Evolutionary conservation across 1,139 yeast genomes (phyloP), one percentile per base, ranked within the genome.

Genomic region (Pichia sp.): DNA sequence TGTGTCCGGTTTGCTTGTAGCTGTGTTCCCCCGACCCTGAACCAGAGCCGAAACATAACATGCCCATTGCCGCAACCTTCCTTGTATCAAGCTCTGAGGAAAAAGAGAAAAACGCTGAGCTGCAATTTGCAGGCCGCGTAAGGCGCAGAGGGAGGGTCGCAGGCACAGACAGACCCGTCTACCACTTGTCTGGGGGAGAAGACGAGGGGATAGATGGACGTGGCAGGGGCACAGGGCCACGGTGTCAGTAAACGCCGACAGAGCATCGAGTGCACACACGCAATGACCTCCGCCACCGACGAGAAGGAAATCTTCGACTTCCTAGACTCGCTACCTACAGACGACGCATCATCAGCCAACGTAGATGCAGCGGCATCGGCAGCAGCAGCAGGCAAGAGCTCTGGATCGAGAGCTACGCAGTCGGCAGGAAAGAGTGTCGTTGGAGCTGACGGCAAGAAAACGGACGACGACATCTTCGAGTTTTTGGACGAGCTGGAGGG

Each of bases 241-340:
- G 6, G 7, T 7, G 29, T 27, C 29, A 27, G 29, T 7, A 27
- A 7, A 34, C 17, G 4, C 41, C 20, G 17, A n/a, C 41, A 38
- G n/a, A 34, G 38, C 4, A 34, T 6, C 38, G 4, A 4, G 29
- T 27, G 29, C 29, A 9, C n/a, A 14, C 17, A 46, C 9, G 30
- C 12, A 34, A 29, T 41, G 44, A 6, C 43, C 17, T 62, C 60
- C 17, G 49, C 73, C 1, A 68, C 72, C 8, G 83, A 80, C 58
- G 81, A 84, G 29, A 95, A 89, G 64, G 97, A 92, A 65, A 97
- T 93, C 10, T 74, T 92, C 61, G 96, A 92, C 63, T 87, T 93
- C 69, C 79, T 93, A 64, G 95, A 92, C 67, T 87, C 96, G 1
- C 77, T 93, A 49, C 97, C 96, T 10, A 49, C 52, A 16, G 55